A percentile compares a stretch with the other conserved stretches of the same genome.
These are phyloP conservation scores for Eimeria acervulina DNA, from an alignment of 169 alveolate species.

Conservation along the genomic window DNA sequence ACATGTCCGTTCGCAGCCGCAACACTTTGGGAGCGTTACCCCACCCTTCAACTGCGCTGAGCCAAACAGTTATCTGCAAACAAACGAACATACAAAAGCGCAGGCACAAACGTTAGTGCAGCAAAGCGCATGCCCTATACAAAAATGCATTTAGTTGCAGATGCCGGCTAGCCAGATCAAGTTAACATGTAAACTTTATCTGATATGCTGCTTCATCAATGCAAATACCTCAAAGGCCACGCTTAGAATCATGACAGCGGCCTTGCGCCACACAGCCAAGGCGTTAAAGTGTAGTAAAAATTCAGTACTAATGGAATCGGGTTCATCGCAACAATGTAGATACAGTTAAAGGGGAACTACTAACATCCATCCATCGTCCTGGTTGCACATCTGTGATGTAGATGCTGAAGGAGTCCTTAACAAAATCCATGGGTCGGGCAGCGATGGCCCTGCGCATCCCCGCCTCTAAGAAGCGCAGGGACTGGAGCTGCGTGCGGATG, in stretches of 20 bases:
- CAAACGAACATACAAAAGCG: not conserved
- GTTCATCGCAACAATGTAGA: no score
- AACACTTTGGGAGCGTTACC: slow-evolving; percentile 66
- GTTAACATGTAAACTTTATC: not conserved
- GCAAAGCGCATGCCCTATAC: not conserved
- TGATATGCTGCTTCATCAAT: not conserved
- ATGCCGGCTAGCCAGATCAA: not conserved
- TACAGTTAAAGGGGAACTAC: not conserved
- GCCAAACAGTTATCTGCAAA: slow-evolving; percentile 69
- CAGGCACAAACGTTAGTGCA: not conserved
- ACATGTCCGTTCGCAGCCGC: slow-evolving; percentile 78
- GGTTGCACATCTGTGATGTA: slow-evolving; percentile 74
- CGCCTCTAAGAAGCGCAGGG: slow-evolving; percentile 57
- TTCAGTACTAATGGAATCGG: no score
- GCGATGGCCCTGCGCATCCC: slow-evolving; percentile 73
- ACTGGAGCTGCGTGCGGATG: slow-evolving; percentile 71
- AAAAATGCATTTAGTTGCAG: not conserved
- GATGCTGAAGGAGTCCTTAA: slow-evolving; percentile 77
- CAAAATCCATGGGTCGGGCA: slow-evolving; percentile 80
- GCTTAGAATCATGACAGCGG: not conserved
- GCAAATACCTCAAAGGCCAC: not conserved
- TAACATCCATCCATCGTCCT: slow-evolving; percentile 82
- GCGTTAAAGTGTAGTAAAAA: not conserved
- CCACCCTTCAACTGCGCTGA: slow-evolving; percentile 79
- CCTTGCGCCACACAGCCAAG: not conserved